A percentile compares a stretch with the other conserved stretches of the same genome.
phyloP scores from a whole-genome alignment of 1,139 yeast species.

The Yamadazyma jaroonii region DNA sequence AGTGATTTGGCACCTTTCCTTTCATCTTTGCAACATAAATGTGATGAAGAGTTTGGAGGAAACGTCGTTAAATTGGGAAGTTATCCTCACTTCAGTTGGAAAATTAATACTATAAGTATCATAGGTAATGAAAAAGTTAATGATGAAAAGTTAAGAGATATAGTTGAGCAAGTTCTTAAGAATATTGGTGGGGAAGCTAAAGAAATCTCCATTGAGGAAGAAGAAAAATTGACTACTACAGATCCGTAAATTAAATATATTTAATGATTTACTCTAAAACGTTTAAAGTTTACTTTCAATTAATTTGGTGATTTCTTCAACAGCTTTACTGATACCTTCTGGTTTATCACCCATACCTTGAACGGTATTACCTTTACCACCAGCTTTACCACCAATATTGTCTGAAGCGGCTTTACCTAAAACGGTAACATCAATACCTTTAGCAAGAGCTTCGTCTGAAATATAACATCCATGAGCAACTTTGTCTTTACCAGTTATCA shows the following conservation, averaged over 20 bases:
- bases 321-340: conserved; percentile 66
- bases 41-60: conserved; percentile 31
- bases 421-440: conserved; percentile 74
- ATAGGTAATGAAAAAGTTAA: conserved; percentile 50
- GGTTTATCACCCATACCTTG: conserved; percentile 96
- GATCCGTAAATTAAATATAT: conserved; percentile 10
- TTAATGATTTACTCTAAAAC: background rate
- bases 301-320: conserved; percentile 57
- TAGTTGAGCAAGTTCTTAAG: conserved; percentile 46
- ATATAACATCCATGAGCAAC: conserved; percentile 96
- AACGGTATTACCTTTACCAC: conserved; percentile 95
- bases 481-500: conserved; percentile 79
- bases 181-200: conserved; percentile 48
- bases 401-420: conserved; percentile 70
- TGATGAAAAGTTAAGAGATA: conserved; percentile 31
- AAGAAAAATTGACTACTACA: conserved; percentile 31
- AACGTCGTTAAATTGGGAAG: conserved; percentile 67
- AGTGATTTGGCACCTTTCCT: conserved; percentile 68
- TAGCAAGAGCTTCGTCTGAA: conserved; percentile 65
- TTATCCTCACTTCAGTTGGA: conserved; percentile 71
- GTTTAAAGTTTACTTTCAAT: conserved; percentile 55
- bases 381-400: conserved; percentile 93
- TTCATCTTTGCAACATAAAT: conserved; percentile 47
- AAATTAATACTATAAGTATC: conserved; percentile 67
- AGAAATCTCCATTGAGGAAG: conserved; percentile 55